phyloP scores from a whole-genome alignment of 768 basidiomycete genomes.

The Pisolithus tinctorius region DNA sequence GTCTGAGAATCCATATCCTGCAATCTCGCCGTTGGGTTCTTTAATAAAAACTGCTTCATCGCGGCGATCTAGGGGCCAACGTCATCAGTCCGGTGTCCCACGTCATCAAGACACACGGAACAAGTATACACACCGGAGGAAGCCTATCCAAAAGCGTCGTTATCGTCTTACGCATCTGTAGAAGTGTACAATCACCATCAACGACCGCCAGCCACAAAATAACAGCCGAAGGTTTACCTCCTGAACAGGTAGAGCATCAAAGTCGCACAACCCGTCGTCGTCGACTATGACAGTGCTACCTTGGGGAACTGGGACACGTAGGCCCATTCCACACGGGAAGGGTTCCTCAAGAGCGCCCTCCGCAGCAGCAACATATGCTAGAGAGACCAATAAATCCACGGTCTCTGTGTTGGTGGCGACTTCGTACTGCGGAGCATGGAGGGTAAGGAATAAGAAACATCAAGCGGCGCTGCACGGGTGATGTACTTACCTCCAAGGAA shows the following conservation, averaged over 20 bases:
- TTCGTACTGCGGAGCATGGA: conserved; percentile 47
- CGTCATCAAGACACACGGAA: not conserved
- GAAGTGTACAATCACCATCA: conserved; percentile 11
- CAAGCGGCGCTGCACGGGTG: not conserved
- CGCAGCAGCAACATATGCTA: conserved; percentile 50
- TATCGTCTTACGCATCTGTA: conserved; percentile 41
- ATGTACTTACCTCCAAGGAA: conserved; percentile 52
- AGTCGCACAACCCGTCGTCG: conserved; percentile 40
- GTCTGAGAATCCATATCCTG: conserved; percentile 44
- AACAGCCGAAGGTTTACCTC: conserved; percentile 27
- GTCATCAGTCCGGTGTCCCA: not conserved
- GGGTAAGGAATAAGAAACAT: not conserved
- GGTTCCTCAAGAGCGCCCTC: conserved; percentile 51
- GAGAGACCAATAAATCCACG: conserved; percentile 63
- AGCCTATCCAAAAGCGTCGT: conserved; percentile 37
- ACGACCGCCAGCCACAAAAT: not conserved
- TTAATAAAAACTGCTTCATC: conserved; percentile 45
- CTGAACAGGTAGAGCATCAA: conserved; percentile 37
- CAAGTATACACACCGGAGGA: conserved; percentile 35
- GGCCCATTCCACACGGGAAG: conserved; percentile 52
- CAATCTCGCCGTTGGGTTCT: conserved; percentile 47
- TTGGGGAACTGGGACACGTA: conserved; percentile 39
- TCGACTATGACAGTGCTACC: not conserved
- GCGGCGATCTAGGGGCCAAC: conserved; percentile 45
- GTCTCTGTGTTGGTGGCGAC: conserved; percentile 56